Conservation (phyloP, 129 eudicot genomes). For the Smallanthus sonchifolius region DNA sequence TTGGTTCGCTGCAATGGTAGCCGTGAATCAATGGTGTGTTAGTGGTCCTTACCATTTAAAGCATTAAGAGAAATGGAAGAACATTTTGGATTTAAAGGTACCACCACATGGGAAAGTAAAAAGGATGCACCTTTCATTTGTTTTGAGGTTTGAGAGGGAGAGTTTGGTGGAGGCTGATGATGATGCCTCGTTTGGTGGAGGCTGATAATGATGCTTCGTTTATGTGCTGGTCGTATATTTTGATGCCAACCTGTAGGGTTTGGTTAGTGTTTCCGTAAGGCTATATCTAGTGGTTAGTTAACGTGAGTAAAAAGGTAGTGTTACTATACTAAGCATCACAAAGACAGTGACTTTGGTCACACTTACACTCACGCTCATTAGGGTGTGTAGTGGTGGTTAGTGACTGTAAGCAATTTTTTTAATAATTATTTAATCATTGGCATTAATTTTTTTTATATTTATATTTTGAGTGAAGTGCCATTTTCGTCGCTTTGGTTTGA, state of each 20-base stretch:
- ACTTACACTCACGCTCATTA: too few relatives aligned
- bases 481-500: too few relatives aligned
- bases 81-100: constrained; percentile 23
- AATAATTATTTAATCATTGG: too few relatives aligned
- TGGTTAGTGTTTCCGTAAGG: constrained; percentile 1
- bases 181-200: constrained; percentile 26
- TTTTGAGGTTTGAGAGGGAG: constrained; percentile 27
- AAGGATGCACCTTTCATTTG: constrained; percentile 29
- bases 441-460: too few relatives aligned
- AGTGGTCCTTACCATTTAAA: constrained; percentile 33
- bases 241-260: constrained; percentile 21
- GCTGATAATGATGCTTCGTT: constrained; percentile 13
- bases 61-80: constrained; percentile 32
- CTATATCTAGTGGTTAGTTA: too few relatives aligned
- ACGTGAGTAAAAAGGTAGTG: neutral
- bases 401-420: too few relatives aligned
- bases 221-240: constrained; percentile 24
- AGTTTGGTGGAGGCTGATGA: constrained; percentile 35
- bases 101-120: constrained; percentile 33
- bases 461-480: too few relatives aligned
- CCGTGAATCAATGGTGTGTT: constrained; percentile 21
- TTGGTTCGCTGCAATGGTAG: neutral
- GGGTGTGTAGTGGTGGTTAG: too few relatives aligned
- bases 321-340: too few relatives aligned
- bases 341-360: too few relatives aligned